A percentile compares a stretch with the other conserved stretches of the same genome.
phyloP scores from a whole-genome alignment of 202 grass and related monocot species.

The Saccharum hybrid region DNA sequence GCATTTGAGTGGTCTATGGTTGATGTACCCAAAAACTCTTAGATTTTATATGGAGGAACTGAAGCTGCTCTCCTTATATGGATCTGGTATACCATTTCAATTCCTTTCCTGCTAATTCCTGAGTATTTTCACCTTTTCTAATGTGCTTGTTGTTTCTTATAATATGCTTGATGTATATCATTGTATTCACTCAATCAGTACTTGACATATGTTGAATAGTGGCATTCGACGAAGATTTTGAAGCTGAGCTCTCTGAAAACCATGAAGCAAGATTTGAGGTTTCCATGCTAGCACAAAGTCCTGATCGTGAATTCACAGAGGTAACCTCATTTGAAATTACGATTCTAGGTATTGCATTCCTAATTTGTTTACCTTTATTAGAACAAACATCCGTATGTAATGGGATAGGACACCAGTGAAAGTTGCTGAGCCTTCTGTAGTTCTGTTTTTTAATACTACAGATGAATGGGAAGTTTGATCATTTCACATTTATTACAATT shows the following conservation, averaged over 20 bases:
- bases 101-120: constrained; percentile 28
- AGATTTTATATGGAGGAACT: constrained; percentile 92
- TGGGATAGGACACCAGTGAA: neutral
- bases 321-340: constrained; percentile 54
- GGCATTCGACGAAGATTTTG: constrained; percentile 99
- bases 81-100: constrained; percentile 70
- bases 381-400: constrained; percentile 13
- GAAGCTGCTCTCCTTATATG: constrained; percentile 86
- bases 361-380: constrained; percentile 9
- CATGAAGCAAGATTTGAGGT: constrained; percentile 86
- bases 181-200: constrained; percentile 28
- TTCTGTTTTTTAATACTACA: neutral
- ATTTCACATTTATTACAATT: constrained; percentile 35
- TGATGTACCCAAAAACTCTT: constrained; percentile 75
- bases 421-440: constrained; percentile 30
- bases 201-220: constrained; percentile 54
- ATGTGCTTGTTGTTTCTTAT: neutral
- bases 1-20: constrained; percentile 88
- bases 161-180: constrained; percentile 35
- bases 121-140: constrained; percentile 21
- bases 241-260: constrained; percentile 94
- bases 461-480: constrained; percentile 30
- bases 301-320: constrained; percentile 95
- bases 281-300: constrained; percentile 94
- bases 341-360: constrained; percentile 12